Conservation (phyloP, 495 filamentous ascomycete genomes). For the Thozetella sp. region DNA sequence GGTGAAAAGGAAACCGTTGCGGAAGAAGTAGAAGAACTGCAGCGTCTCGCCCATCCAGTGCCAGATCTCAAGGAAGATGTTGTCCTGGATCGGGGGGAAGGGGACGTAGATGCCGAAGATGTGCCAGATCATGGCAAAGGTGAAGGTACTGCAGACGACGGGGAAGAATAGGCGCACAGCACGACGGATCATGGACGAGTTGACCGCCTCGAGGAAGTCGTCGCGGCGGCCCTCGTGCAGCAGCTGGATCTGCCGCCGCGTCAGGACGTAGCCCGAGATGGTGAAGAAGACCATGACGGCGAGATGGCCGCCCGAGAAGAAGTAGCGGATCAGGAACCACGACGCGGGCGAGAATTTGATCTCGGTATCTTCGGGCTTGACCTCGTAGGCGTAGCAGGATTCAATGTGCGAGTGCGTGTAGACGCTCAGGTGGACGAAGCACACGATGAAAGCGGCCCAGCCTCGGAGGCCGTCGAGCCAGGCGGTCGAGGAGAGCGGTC, state of each 20-base stretch:
- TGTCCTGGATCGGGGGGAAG: constrained; percentile 9
- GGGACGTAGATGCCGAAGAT: not conserved
- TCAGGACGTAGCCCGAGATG: constrained; percentile 37
- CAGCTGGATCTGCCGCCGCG: constrained; percentile 33
- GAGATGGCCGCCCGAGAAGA: constrained; percentile 33
- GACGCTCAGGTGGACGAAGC: constrained; percentile 21
- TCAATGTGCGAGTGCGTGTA: constrained; percentile 28
- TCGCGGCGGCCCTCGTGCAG: constrained; percentile 28
- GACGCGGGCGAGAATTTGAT: constrained; percentile 28
- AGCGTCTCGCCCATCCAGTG: constrained; percentile 47
- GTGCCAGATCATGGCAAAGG: constrained; percentile 5
- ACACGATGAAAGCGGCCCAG: constrained; percentile 45
- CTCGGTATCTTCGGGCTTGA: constrained; percentile 28
- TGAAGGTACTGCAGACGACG: constrained; percentile 12
- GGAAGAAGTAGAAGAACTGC: constrained; percentile 44
- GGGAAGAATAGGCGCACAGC: constrained; percentile 45
- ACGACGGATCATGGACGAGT: constrained; percentile 49
- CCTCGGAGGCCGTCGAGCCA: constrained; percentile 46
- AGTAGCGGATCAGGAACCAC: constrained; percentile 19
- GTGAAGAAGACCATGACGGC: constrained; percentile 40
- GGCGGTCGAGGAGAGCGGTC: constrained; percentile 23
- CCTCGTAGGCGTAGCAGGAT: constrained; percentile 30
- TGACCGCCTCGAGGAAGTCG: constrained; percentile 31
- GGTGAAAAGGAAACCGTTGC: constrained; percentile 20
- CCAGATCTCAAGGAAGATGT: constrained; percentile 34